Evolutionary conservation across 1,284 basidiomycete genomes (phyloP).

Genomic region (Veloboletus limbatus): DNA sequence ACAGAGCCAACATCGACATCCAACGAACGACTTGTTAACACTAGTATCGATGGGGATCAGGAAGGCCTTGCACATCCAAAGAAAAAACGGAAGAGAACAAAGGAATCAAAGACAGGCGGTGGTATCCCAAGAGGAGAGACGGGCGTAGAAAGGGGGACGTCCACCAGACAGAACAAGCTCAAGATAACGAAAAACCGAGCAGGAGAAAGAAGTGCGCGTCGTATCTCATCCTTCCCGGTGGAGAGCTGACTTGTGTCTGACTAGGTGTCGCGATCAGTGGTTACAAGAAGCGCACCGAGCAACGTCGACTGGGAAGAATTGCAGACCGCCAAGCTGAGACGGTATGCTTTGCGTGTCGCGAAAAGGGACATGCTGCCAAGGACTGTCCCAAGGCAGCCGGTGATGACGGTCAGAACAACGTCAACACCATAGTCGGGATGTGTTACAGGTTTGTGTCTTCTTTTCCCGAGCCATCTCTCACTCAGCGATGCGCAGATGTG

Average conservation of each 20-base stretch:
- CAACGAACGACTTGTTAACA: conserved; percentile 5
- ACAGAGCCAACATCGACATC: conserved; percentile 11
- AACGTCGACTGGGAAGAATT: conserved; percentile 65
- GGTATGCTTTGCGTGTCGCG: conserved; percentile 86
- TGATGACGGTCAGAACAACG: conserved; percentile 27
- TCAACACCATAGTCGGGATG: conserved; percentile 55
- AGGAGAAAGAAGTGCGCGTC: conserved; percentile 13
- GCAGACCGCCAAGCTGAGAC: conserved; percentile 58
- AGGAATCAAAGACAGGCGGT: conserved; percentile 24
- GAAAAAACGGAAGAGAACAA: conserved; percentile 45
- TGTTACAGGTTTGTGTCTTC: conserved; percentile 71
- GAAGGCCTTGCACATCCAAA: conserved; percentile 30
- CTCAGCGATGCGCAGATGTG: conserved; percentile 58
- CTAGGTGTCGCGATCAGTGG: conserved; percentile 27
- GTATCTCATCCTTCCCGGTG: neutral
- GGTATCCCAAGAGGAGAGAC: neutral
- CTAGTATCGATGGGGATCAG: conserved; percentile 8
- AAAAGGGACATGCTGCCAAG: conserved; percentile 80
- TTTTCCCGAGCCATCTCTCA: neutral
- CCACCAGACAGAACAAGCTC: conserved; percentile 1
- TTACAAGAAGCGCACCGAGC: conserved; percentile 48
- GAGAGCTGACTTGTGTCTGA: conserved; percentile 15
- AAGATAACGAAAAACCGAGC: conserved; percentile 7
- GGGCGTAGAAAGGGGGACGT: neutral
- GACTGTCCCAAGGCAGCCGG: conserved; percentile 68